Percentiles rank a stretch among this genome's conserved stretches.
Evolutionary conservation across 306 rosid species (phyloP).

Genomic region (Glycyrrhiza uralensis): DNA sequence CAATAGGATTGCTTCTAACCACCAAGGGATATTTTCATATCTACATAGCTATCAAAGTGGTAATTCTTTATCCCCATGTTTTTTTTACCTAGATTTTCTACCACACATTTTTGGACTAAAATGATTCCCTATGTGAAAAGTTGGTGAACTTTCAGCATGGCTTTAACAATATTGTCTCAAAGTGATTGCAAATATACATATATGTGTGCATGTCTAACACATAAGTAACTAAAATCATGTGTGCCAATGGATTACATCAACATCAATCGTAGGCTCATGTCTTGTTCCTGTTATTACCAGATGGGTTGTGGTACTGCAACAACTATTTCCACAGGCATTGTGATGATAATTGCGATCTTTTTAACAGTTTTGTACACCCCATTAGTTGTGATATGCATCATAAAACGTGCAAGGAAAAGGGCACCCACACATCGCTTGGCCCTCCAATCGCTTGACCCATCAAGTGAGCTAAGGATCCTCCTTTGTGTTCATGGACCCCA

Average conservation of each 20-base stretch:
- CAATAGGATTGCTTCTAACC: slow-evolving; percentile 78
- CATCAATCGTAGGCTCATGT: slow-evolving; percentile 3
- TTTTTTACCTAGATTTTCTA: neutral
- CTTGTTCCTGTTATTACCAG: slow-evolving; percentile 27
- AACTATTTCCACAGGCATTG: slow-evolving; percentile 40
- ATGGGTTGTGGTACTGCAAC: slow-evolving; percentile 39
- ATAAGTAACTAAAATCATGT: neutral
- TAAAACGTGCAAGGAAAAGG: slow-evolving; percentile 68
- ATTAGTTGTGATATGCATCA: slow-evolving; percentile 61
- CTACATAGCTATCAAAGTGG: slow-evolving; percentile 70
- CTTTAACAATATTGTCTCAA: neutral
- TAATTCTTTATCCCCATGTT: slow-evolving; percentile 27
- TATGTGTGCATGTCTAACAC: neutral
- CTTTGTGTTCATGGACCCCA: slow-evolving; percentile 75
- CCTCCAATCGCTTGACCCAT: slow-evolving; percentile 64
- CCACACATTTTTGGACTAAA: neutral
- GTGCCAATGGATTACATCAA: neutral
- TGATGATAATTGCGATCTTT: slow-evolving; percentile 52
- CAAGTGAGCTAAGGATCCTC: slow-evolving; percentile 54
- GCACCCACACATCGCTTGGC: slow-evolving; percentile 70
- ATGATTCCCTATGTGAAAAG: neutral
- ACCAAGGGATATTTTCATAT: slow-evolving; percentile 88
- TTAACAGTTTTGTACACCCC: slow-evolving; percentile 68
- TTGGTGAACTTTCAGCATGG: neutral
- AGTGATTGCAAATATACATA: too few species aligned